Base-by-base conservation (phyloP, 306 rosid genomes). In the Hippophae tibetana region DNA sequence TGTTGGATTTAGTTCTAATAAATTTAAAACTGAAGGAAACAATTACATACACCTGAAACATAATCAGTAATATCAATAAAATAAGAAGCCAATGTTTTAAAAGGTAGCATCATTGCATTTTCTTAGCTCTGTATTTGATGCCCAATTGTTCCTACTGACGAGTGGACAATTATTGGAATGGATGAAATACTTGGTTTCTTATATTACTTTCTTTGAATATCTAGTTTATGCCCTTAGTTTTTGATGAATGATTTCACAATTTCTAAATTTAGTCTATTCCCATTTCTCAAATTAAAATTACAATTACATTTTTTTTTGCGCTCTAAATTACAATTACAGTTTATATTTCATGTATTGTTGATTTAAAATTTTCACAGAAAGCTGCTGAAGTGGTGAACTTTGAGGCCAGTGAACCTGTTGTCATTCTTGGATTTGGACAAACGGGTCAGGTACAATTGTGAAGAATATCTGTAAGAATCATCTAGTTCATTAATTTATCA, bases 401-500 rank as follows among this genome's bases (percentile, higher is more conserved):
- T 47, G 67, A 79, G 42, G 85, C 76, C 13, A 81, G 72, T n/a
- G 98, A 90, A 58, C 98, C 98, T 18, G 81, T 92, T 70, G 85
- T 92, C 52, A 79, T 88, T 69, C 88, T 92, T 82, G 99, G 99
- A 74, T 92, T 92, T 78, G 99, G 99, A 51, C 94, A 88, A 77
- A 92, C 84, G 93, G 96, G 95, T 54, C 99, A 92, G 99, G 99
- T 92, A 78, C 52, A 38, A 56, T 52, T 84, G 75, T 56, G 47
- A 65, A 45, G 51, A 56, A 9, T 57, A 46, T 49, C 38, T 1
- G 38, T 31, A 4, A 31, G 38, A 18, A 18, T 18, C 23, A 18
- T 18, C 23, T 18, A 18, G 23, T 18, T 18, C 23, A 18, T 1
- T 18, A 18, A 18, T 18, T 18, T 18, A 18, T 18, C 23, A 18